phyloP scores from a whole-genome alignment of 305 asterid species.

The Fraxinus floribunda region DNA sequence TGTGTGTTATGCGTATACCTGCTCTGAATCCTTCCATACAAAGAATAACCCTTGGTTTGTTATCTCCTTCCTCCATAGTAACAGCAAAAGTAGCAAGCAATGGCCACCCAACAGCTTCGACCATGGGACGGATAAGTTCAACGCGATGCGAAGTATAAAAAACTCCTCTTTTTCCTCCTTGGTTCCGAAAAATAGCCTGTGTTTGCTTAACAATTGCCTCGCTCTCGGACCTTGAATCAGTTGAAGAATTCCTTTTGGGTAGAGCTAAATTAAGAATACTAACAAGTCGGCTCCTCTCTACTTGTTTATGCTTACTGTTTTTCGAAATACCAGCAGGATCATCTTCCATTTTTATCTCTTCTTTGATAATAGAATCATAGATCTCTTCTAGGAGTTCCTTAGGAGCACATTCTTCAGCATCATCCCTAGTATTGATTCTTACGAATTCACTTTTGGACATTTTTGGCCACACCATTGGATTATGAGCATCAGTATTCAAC shows the following conservation, averaged over 20 bases:
- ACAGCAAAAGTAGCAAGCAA: slow-evolving; percentile 97
- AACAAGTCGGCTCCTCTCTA: slow-evolving; percentile 65
- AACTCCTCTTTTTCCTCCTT: slow-evolving; percentile 83
- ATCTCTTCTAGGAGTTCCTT: slow-evolving; percentile 91
- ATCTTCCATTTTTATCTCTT: slow-evolving; percentile 96
- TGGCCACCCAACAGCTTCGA: slow-evolving; percentile 98
- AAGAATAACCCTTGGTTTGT: slow-evolving; percentile 79
- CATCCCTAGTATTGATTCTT: slow-evolving; percentile 72
- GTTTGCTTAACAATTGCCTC: slow-evolving; percentile 84
- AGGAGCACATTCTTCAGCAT: slow-evolving; percentile 93
- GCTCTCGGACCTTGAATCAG: slow-evolving; percentile 77
- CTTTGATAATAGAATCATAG: slow-evolving; percentile 91
- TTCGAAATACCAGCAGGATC: slow-evolving; percentile 64
- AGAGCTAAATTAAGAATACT: slow-evolving; percentile 94
- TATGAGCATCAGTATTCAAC: slow-evolving; percentile 99
- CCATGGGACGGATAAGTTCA: slow-evolving; percentile 94
- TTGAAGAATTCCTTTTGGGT: slow-evolving; percentile 67
- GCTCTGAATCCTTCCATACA: slow-evolving; percentile 99
- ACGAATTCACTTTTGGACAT: slow-evolving; percentile 94
- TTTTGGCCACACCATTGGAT: slow-evolving; percentile 98
- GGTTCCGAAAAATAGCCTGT: slow-evolving; percentile 75
- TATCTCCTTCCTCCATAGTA: slow-evolving; percentile 98
- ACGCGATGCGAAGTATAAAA: slow-evolving; percentile 85
- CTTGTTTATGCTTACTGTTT: slow-evolving; percentile 71
- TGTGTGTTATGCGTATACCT: slow-evolving; percentile 92